These are phyloP conservation scores for Apostasia shenzhenica DNA, from an alignment of 106 monocot genomes.

Conservation along the genomic window DNA sequence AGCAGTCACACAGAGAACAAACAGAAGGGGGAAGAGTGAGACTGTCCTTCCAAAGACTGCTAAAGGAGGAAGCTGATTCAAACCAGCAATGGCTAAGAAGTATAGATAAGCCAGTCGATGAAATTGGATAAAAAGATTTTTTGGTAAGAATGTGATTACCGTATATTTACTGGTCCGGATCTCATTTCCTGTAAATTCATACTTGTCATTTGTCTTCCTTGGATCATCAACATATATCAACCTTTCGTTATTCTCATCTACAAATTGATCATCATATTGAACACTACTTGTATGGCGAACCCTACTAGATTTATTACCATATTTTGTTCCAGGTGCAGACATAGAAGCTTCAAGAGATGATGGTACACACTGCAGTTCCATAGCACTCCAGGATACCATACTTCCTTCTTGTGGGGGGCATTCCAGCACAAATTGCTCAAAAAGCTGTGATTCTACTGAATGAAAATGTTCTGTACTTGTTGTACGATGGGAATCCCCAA, in stretches of 20 bases:
- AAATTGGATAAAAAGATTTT: conserved; percentile 95
- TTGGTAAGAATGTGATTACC: conserved; percentile 85
- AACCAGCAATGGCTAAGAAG: conserved; percentile 90
- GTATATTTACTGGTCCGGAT: conserved; percentile 97
- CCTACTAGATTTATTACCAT: conserved; percentile 39
- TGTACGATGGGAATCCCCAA: conserved; percentile 10
- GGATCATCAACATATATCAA: conserved; percentile 88
- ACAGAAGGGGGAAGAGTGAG: conserved; percentile 92
- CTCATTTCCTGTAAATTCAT: conserved; percentile 94
- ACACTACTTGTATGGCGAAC: conserved; percentile 43
- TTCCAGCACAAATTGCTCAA: conserved; percentile 38
- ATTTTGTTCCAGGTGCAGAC: conserved; percentile 25
- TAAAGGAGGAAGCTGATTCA: conserved; percentile 97
- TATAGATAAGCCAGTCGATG: conserved; percentile 91
- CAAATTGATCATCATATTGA: conserved; percentile 62
- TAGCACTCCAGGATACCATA: conserved; percentile 32
- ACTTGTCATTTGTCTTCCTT: conserved; percentile 77
- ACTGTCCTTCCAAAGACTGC: conserved; percentile 98
- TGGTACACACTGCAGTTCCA: conserved; percentile 63
- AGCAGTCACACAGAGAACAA: conserved; percentile 95
- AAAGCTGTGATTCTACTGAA: conserved; percentile 25
- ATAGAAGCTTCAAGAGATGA: conserved; percentile 43
- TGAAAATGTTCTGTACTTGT: conserved; percentile 11
- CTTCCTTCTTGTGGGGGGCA: conserved; percentile 32
- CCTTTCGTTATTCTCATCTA: conserved; percentile 47